Evolutionary conservation across 1,139 yeast species (phyloP), one percentile per base, ranked within the genome.

Genomic region (Protomyces lactucae-debilis): DNA sequence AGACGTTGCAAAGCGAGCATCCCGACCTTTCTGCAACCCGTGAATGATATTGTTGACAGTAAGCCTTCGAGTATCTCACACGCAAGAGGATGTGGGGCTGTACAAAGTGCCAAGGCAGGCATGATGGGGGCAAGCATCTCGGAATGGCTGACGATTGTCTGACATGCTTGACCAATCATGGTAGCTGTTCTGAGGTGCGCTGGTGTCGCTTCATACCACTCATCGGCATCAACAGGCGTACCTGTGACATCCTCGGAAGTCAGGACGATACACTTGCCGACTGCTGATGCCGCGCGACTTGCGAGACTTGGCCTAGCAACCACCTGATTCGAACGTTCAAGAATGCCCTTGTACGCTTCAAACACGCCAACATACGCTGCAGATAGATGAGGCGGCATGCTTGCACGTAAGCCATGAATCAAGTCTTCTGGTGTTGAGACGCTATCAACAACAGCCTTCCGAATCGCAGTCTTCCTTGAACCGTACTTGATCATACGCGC

Each of bases 131-230:
- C 52, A 14, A 59, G 32, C 21, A 39, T 36, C 16, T n/a, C n/a
- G 3, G 53, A 25, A 10, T 55, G 43, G 8, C 57, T 25, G 6
- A 52, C 5, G 8, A 59, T n/a, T 51, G 45, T 52, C 43, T 59
- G 63, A n/a, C 35, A 14, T n/a, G 64, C 64, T 32, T 60, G 60
- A 1, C 64, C 64, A 10, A 60, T 39, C 32, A 55, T 46, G 37
- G 46, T 8, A 10, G 60, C 28, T 6, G 60, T 28, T 10, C 60
- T 51, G 23, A 32, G 43, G 18, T 60, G 60, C 8, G 52, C 60
- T 3, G 64, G 64, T 10, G 46, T 45, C 4, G 60, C 21, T 25
- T 60, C 64, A 39, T 60, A 60, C 64, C 64, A 60, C 18, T 60
- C 64, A 35, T 60, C 64, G 5, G 54, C 48, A 3, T 60, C 64